These are phyloP conservation scores for Agaricales sp. DNA, from an alignment of 1,284 basidiomycete genomes.

Conservation along the genomic window DNA sequence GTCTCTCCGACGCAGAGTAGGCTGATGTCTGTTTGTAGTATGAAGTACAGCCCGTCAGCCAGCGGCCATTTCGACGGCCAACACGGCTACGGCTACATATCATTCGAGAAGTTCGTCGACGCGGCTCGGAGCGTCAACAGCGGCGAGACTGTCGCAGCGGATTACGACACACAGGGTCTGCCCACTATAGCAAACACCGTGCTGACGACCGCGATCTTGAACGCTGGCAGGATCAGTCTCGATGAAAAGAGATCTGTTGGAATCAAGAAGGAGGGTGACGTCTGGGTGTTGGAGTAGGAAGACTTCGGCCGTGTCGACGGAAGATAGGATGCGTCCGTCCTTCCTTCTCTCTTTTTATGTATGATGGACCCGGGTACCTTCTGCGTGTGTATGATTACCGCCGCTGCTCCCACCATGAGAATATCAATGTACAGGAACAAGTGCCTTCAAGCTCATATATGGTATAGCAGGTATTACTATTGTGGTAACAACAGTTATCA, in stretches of 20 bases:
- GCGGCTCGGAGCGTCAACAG: slow-evolving; percentile 72
- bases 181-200: slow-evolving; percentile 87
- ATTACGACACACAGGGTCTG: slow-evolving; percentile 73
- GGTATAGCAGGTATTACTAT: no score
- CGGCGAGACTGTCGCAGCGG: slow-evolving; percentile 47
- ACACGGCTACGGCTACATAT: slow-evolving; percentile 84
- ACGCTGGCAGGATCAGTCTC: slow-evolving; percentile 82
- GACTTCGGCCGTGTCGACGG: no score
- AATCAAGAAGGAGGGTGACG: slow-evolving; percentile 56
- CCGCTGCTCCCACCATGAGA: no score
- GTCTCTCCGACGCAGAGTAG: slow-evolving; percentile 7
- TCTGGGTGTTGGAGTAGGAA: slow-evolving; percentile 59
- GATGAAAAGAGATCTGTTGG: slow-evolving; percentile 79
- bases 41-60: slow-evolving; percentile 90
- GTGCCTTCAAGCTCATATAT: no score
- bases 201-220: slow-evolving; percentile 84
- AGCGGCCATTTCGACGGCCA: slow-evolving; percentile 90
- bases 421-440: no score
- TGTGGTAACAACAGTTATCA: no score
- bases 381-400: no score
- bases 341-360: no score
- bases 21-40: slow-evolving; percentile 31
- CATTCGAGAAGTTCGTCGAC: slow-evolving; percentile 88
- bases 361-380: no score
- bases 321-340: no score